Base-by-base conservation (phyloP, 148 eudicot genomes). In the Cornus florida region DNA sequence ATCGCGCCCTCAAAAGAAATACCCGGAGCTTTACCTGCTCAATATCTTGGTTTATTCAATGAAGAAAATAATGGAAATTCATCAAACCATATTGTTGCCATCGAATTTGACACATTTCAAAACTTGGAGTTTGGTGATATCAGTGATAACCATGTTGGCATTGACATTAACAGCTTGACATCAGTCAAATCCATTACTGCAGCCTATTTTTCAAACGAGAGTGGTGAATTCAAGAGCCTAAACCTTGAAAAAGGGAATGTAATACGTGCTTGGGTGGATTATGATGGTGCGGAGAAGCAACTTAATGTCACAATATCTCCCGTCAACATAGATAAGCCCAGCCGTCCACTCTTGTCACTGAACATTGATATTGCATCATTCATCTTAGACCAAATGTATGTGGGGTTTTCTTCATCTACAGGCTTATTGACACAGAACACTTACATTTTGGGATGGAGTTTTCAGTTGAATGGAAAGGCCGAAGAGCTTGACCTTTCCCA, bases 261-360 rank as follows among this genome's bases (percentile, higher is more conserved):
- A 4, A 70, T 70, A 73, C 82, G 71, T 33, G 85, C 79, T 73
- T 83, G 85, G 82, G 73, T 83, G 22, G 73, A 83, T 32, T 83
- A 79, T 16, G 65, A 75, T 71, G 82, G 76, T 6, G 20, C 22
- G 5, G 66, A 75, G 35, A 75, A 28, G 69, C 56, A 75, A 53
- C 74, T 75, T 20, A 70, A 78, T 31, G 74, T 83, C 31, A 79
- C 85, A n/a, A 16, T 83, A 7, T 78, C 82, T 33, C 85, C 77
- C 0, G 20, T 79, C n/a, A 1, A 67, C 28, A 10, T 16, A 20
- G 2, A 60, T 28, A 83, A 69, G 5, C 85, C 85, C 46, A 48
- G 14, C 16, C 57, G 13, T 60, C 72, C 82, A 10, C 78, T 79
- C 62, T 43, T 83, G 64, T 62, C 85, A 5, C 24, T 75, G 8